Percentiles rank a stretch among this genome's conserved stretches.
These are phyloP conservation scores for Hemerocallis citrina DNA, from an alignment of 106 monocot genomes.

Conservation along the genomic window DNA sequence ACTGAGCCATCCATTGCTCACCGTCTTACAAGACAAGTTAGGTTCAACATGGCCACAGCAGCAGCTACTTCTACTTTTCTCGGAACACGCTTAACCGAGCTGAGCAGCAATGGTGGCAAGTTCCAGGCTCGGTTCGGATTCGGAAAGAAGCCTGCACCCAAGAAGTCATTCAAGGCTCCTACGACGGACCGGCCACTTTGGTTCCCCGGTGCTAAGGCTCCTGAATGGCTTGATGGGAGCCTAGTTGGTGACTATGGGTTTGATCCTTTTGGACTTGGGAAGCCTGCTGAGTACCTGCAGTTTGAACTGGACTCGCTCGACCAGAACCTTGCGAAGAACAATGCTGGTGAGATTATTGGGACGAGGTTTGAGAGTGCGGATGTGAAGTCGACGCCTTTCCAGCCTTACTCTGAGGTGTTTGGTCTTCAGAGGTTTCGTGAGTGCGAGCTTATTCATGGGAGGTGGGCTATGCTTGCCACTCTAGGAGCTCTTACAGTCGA, in stretches of 20 bases:
- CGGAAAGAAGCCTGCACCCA: conserved; percentile 43
- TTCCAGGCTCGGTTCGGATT: conserved; percentile 77
- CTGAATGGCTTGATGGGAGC: conserved; percentile 77
- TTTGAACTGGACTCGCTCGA: conserved; percentile 85
- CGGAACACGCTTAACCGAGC: no score
- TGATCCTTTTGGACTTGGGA: conserved; percentile 91
- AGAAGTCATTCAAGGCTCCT: conserved; percentile 33
- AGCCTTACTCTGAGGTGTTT: conserved; percentile 89
- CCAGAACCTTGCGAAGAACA: conserved; percentile 92
- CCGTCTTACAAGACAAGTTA: no score
- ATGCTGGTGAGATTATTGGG: conserved; percentile 63
- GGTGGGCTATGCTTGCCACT: conserved; percentile 96
- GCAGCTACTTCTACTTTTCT: no score
- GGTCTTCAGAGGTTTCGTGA: conserved; percentile 93
- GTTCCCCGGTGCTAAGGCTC: conserved; percentile 81
- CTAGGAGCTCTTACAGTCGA: conserved; percentile 90
- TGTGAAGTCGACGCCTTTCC: conserved; percentile 88
- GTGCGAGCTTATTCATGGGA: conserved; percentile 95
- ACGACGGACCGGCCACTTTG: conserved; percentile 75
- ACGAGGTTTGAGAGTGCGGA: conserved; percentile 67
- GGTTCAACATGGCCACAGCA: no score
- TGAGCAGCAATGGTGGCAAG: conserved; percentile 12
- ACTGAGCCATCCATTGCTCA: no score
- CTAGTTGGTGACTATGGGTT: conserved; percentile 91
- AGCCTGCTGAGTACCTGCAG: conserved; percentile 95